A percentile compares a stretch with the other conserved stretches of the same genome.
Evolutionary conservation across 768 basidiomycete species (phyloP).

Genomic region (Gymnopilus junonius): DNA sequence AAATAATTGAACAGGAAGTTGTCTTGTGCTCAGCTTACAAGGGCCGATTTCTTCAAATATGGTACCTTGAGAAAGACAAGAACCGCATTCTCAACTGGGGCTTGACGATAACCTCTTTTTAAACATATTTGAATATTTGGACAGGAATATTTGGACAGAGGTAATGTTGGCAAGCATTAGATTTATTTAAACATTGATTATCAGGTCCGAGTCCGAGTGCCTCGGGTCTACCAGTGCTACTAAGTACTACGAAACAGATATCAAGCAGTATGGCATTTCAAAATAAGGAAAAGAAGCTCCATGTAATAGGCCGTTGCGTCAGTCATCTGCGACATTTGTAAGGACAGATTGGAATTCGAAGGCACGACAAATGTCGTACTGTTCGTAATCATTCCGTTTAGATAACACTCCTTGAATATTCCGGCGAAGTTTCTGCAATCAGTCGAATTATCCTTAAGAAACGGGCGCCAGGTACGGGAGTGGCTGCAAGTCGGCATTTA

Average conservation of each 20-base stretch:
- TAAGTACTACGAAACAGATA: neutral
- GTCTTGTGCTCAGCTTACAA: no score
- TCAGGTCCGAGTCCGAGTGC: no score
- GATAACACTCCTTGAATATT: no score
- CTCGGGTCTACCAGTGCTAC: neutral
- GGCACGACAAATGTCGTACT: neutral
- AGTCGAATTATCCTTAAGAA: neutral
- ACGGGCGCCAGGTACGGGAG: neutral
- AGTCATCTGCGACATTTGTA: neutral
- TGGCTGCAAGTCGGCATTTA: neutral
- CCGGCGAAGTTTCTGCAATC: neutral
- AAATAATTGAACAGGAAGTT: no score
- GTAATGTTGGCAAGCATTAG: neutral
- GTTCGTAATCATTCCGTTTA: no score
- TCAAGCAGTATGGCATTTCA: neutral
- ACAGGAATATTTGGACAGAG: neutral
- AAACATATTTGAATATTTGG: no score
- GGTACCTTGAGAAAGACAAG: no score
- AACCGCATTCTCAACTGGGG: no score
- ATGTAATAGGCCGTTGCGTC: neutral
- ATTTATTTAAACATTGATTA: no score
- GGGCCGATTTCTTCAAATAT: no score
- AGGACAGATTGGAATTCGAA: neutral
- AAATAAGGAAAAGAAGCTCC: neutral
- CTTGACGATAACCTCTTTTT: no score